Percentiles rank a stretch among this genome's conserved stretches.
phyloP scores from a whole-genome alignment of 257 asterid genomes.

The Ehretia macrophylla region DNA sequence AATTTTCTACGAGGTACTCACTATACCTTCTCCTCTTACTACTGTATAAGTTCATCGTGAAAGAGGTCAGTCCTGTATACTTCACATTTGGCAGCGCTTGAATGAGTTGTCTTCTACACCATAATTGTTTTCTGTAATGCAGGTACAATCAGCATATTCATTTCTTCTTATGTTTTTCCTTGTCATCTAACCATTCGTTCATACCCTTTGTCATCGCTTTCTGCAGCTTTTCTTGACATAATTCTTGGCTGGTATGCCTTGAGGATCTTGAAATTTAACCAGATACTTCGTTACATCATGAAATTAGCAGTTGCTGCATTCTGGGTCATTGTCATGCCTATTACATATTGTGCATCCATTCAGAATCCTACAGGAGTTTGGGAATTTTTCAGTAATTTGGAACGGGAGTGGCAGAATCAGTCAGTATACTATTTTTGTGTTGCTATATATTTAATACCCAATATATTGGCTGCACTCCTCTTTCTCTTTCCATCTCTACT shows the following conservation, averaged over 20 bases:
- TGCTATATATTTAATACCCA: constrained; percentile 85
- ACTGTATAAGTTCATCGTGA: constrained; percentile 3
- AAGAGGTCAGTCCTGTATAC: too few species aligned
- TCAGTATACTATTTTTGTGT: constrained; percentile 67
- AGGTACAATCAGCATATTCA: neutral
- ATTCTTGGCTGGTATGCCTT: constrained; percentile 73
- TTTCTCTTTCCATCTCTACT: constrained; percentile 77
- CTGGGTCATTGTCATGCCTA: constrained; percentile 89
- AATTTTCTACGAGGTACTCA: constrained; percentile 75
- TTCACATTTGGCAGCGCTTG: neutral
- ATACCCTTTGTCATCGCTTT: constrained; percentile 15
- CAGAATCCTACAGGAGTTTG: constrained; percentile 76
- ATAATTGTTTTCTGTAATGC: neutral
- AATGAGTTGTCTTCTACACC: constrained; percentile 5
- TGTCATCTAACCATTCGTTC: neutral
- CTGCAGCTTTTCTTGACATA: constrained; percentile 86
- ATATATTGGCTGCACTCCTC: constrained; percentile 63
- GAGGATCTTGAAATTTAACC: constrained; percentile 74
- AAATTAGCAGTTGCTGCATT: constrained; percentile 72
- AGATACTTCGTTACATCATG: constrained; percentile 82
- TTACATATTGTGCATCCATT: constrained; percentile 72
- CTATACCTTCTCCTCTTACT: neutral
- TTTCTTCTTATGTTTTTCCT: neutral
- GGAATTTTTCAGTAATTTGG: constrained; percentile 63
- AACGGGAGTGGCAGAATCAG: constrained; percentile 60